Evolutionary conservation across 495 filamentous ascomycete genomes (phyloP), one percentile per base, ranked within the genome.

Genomic region (Pseudevernia furfuracea): DNA sequence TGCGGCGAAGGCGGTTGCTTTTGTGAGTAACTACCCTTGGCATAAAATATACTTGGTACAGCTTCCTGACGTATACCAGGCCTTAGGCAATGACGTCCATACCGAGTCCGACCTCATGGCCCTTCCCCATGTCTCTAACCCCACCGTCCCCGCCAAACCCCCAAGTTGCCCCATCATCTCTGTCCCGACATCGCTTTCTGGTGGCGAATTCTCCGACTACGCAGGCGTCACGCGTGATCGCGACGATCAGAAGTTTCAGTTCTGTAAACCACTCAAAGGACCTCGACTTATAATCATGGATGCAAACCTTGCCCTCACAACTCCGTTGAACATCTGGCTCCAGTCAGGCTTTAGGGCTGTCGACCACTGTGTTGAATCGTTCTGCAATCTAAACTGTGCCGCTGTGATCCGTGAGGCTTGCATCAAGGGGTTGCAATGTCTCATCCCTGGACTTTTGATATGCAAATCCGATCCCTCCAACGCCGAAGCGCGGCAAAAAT

Each of bases 351-450:
- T 89, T 19, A 76, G 85, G 12, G 82, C 81, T 8, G 78, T 89
- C 2, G 87, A 89, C 65, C 85, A 89, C 66, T 88, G 85, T 66
- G 77, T 86, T 9, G 85, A 89, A 70, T 76, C 78, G 0, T 67
- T 83, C 11, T 86, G 82, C 58, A 36, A 36, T 36, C 34, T 36
- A 79, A 78, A 0, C 58, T 75, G 11, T 44, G 71, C 8, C 21
- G 74, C 75, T 2, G 66, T 66, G n/a, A 75, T 73, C 8, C 82
- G 82, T 62, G 66, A 69, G 14, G 65, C 71, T 15, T 75, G 80
- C 1, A 62, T 69, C 30, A 68, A 76, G 61, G 83, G 79, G 0
- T 73, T 89, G 46, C 70, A 73, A 2, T 62, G 74, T 32, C 66
- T 88, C 34, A 74, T 87, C 1, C 80, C 79, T 0, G 78, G 77